Base-by-base conservation (phyloP, 2,329 filamentous ascomycete species). In the Zymoseptoria ardabiliae region DNA sequence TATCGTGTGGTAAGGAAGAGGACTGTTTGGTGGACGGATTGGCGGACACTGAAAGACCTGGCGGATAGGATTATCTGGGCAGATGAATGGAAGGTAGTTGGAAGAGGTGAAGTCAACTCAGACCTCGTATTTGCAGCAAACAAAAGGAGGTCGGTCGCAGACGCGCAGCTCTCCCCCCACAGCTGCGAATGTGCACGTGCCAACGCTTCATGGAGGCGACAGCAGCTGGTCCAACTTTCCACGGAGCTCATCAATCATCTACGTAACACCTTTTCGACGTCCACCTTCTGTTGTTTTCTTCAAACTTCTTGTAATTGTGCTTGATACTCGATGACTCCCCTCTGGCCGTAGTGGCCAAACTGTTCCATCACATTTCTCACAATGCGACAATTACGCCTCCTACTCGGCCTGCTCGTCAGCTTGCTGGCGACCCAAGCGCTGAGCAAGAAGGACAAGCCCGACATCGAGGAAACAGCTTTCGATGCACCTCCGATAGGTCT, bases 401-500 rank as follows among this genome's bases (percentile, higher is more conserved):
- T 63, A 35, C 61, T 60, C 13, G 59, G 56, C 23, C 48, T 67
- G 55, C 60, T 67, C 53, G 58, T 69, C 45, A 63, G 63, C 58
- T 57, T 69, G 64, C 60, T 68, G 54, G 63, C 63, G 9, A 58
- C 62, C 23, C 63, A 63, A 53, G 63, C 55, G 35, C 54, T 60
- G 25, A 68, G 63, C 49, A 68, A 67, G 57, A 72, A 72, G 56
- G 66, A 70, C 58, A 63, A 66, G 52, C 92, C 92, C 22, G 80
- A 80, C 58, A 81, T 96, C 68, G 79, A 81, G 62, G 77, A 80
- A 60, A 88, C 79, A 56, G 75, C 81, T 53, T 89, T 97, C 76
- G 78, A 88, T 51, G 79, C 85, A 68, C 75, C 80, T 57, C 89
- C 91, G 0, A 72, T 77, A 57, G 85, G 86, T 71, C 78, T 97